Evolutionary conservation across 2,329 filamentous ascomycete species (phyloP).

Genomic region (Ascochyta fabae): DNA sequence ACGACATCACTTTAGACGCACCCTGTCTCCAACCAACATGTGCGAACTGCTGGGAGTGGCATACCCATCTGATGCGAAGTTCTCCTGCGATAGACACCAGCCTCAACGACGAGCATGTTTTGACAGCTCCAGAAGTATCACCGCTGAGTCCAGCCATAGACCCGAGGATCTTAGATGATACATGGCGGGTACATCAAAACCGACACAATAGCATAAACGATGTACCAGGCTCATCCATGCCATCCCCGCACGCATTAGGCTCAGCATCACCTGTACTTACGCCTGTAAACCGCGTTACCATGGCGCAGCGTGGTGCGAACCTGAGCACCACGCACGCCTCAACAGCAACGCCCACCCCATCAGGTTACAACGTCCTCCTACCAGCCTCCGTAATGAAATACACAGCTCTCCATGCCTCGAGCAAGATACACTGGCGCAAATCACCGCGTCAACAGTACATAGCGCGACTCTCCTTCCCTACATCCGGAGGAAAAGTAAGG

Average conservation of each 20-base stretch:
- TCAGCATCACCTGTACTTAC: neutral
- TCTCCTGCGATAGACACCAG: neutral
- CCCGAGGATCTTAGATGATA: slow-evolving; percentile 1
- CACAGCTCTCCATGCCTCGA: neutral
- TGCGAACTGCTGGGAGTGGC: slow-evolving; percentile 21
- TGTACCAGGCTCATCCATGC: neutral
- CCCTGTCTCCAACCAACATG: slow-evolving; percentile 27
- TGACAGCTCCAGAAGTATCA: neutral
- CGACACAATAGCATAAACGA: neutral
- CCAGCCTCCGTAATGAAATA: neutral
- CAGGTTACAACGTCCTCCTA: neutral
- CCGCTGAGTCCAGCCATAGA: neutral
- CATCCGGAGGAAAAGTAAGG: slow-evolving; percentile 1
- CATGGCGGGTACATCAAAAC: neutral
- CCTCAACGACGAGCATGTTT: slow-evolving; percentile 1
- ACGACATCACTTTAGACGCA: slow-evolving; percentile 15
- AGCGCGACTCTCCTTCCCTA: neutral
- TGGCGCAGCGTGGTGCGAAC: neutral
- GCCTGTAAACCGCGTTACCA: neutral
- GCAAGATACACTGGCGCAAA: neutral
- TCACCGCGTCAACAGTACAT: neutral
- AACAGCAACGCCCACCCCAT: neutral
- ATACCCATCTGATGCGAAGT: slow-evolving; percentile 11
- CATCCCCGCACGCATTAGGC: neutral
- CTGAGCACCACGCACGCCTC: neutral